A percentile compares a stretch with the other conserved stretches of the same genome.
Conservation (phyloP, 495 filamentous ascomycete genomes). For the Talaromyces nanjingensis region DNA sequence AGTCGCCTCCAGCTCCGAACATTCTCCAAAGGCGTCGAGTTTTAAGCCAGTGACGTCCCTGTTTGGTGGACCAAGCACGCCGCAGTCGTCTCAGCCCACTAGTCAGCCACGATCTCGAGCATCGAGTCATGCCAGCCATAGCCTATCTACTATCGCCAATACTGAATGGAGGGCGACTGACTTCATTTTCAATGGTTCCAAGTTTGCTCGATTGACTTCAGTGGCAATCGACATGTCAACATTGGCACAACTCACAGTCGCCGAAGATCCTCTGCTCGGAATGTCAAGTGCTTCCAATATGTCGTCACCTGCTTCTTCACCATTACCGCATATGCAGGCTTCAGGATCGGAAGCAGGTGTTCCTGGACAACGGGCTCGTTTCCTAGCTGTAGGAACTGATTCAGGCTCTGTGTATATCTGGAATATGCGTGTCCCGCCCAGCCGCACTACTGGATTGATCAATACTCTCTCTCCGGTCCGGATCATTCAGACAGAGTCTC, state of each 20-base stretch:
- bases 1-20: constrained; percentile 7
- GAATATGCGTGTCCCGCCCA: constrained; percentile 65
- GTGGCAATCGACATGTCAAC: constrained; percentile 70
- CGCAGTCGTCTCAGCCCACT: constrained; percentile 10
- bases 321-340: constrained; percentile 43
- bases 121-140: constrained; percentile 17
- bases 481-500: constrained; percentile 86
- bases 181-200: constrained; percentile 46
- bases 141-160: constrained; percentile 16
- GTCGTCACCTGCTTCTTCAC: constrained; percentile 54
- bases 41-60: constrained; percentile 19
- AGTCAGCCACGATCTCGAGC: constrained; percentile 24
- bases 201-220: constrained; percentile 55
- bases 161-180: constrained; percentile 56
- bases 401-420: constrained; percentile 74
- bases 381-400: constrained; percentile 74
- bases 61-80: constrained; percentile 26
- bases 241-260: constrained; percentile 58
- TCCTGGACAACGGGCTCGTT: constrained; percentile 77
- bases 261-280: constrained; percentile 67
- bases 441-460: constrained; percentile 40
- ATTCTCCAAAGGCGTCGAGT: neutral
- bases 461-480: constrained; percentile 60
- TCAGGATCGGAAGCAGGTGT: constrained; percentile 43
- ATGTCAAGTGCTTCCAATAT: constrained; percentile 46